Evolutionary conservation across 2,329 filamentous ascomycete genomes (phyloP).

Genomic region (Phialophora expanda): DNA sequence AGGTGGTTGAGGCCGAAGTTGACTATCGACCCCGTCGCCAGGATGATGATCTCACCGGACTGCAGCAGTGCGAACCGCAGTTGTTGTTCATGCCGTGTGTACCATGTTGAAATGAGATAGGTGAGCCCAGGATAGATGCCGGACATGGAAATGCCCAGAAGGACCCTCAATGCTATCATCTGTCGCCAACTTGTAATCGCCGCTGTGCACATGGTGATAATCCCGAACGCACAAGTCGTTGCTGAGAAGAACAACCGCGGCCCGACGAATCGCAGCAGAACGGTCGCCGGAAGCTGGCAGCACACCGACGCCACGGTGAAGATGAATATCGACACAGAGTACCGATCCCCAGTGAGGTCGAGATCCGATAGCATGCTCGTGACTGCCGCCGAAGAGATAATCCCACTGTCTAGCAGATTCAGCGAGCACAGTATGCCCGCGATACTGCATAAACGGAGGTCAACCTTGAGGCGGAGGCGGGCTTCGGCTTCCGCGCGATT

Average conservation of each 20-base stretch:
- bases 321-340: constrained; percentile 73
- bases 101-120: constrained; percentile 61
- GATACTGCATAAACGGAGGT: constrained; percentile 71
- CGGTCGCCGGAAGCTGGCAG: constrained; percentile 71
- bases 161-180: constrained; percentile 70
- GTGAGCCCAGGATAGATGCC: constrained; percentile 54
- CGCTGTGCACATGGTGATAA: constrained; percentile 71
- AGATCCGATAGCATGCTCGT: constrained; percentile 71
- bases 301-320: constrained; percentile 71
- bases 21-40: constrained; percentile 69
- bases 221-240: constrained; percentile 65
- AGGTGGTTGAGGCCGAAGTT: constrained; percentile 72
- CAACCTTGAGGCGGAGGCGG: constrained; percentile 66
- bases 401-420: constrained; percentile 71
- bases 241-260: constrained; percentile 67
- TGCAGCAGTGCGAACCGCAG: constrained; percentile 33
- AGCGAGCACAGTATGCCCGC: constrained; percentile 72
- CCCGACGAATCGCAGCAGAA: constrained; percentile 68
- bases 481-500: constrained; percentile 24
- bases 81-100: constrained; percentile 53
- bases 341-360: constrained; percentile 67
- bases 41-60: constrained; percentile 57
- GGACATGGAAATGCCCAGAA: constrained; percentile 68
- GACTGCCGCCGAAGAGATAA: constrained; percentile 71
- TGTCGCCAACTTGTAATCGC: constrained; percentile 71